A percentile compares a stretch with the other conserved stretches of the same genome.
These are phyloP conservation scores for Russula vinacea DNA, from an alignment of 768 basidiomycete species.

Conservation along the genomic window DNA sequence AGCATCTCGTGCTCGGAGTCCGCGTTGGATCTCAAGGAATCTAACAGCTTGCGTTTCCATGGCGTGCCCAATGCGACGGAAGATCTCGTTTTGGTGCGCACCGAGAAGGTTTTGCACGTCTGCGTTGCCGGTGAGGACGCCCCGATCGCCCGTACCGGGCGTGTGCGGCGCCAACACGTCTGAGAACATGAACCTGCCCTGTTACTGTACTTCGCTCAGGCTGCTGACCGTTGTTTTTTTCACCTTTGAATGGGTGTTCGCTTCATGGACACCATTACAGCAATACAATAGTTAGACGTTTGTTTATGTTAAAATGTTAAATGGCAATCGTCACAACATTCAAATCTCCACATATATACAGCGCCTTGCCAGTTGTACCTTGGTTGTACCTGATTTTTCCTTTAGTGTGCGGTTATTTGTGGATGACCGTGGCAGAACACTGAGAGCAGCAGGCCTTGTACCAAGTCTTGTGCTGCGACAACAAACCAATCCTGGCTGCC, in stretches of 20 bases:
- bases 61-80: slow-evolving; percentile 5
- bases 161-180: neutral
- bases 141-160: neutral
- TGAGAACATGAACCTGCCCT: neutral
- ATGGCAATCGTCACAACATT: too few relatives aligned
- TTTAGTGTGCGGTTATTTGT: neutral
- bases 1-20: slow-evolving; percentile 22
- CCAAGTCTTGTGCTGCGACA: too few relatives aligned
- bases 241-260: too few relatives aligned
- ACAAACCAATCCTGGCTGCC: too few relatives aligned
- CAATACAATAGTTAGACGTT: neutral
- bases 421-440: too few relatives aligned
- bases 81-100: slow-evolving; percentile 18
- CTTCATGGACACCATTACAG: neutral
- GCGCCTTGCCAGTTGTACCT: too few relatives aligned
- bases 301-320: too few relatives aligned
- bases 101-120: slow-evolving; percentile 21
- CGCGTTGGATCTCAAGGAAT: slow-evolving; percentile 16
- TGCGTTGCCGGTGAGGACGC: slow-evolving; percentile 14
- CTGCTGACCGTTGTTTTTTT: neutral
- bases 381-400: neutral
- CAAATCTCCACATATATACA: too few relatives aligned
- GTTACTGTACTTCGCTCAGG: neutral
- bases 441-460: too few relatives aligned
- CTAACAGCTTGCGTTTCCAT: slow-evolving; percentile 15